Evolutionary conservation across 2,329 filamentous ascomycete species (phyloP), one percentile per base, ranked within the genome.

Genomic region (Monosporascus sp.): DNA sequence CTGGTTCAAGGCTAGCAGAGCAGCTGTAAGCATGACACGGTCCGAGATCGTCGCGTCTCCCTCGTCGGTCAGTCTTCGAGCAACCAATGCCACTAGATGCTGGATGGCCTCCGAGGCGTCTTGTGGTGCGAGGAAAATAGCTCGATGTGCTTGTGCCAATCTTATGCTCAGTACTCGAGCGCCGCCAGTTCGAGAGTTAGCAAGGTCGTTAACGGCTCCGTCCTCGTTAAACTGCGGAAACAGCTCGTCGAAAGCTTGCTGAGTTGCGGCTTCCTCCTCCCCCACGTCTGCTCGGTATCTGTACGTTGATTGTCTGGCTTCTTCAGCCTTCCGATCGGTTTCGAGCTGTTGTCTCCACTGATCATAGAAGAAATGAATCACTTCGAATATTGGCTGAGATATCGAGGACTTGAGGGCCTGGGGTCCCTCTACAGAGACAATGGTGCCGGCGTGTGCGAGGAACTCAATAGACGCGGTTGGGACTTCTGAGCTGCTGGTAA

Each of bases 281-380:
- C 92, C 88, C 40, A 82, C 74, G 40, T 85, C 86, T 35, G 92
- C 93, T 58, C 85, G 84, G 72, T 94, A 97, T 20, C 85, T 86
- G 70, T 96, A 99, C 40, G 96, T 71, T 57, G 88, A 91, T 5
- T 82, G 84, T 57, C 87, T 89, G 27, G 82, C 80, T 19, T 88
- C 86, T 60, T 88, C 85, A 47, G 88, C 82, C 62, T 86, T 84
- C 62, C 90, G 87, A 58, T 97, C 92, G 20, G 84, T 77, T 51
- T 87, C 81, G 2, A 96, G 80, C 65, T 87, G 87, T 49, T 82
- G 80, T 60, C 84, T 89, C 92, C 93, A 99, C 49, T 91, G 80
- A 17, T 84, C 74, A 64, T 92, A 96, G 63, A 95, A 86, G 17
- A 75, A 76, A 50, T 88, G 82, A 56, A 97, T 84, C 19, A 85